These are phyloP conservation scores for Fusarium sp. DNA, from an alignment of 2,329 filamentous ascomycete genomes.

Conservation along the genomic window DNA sequence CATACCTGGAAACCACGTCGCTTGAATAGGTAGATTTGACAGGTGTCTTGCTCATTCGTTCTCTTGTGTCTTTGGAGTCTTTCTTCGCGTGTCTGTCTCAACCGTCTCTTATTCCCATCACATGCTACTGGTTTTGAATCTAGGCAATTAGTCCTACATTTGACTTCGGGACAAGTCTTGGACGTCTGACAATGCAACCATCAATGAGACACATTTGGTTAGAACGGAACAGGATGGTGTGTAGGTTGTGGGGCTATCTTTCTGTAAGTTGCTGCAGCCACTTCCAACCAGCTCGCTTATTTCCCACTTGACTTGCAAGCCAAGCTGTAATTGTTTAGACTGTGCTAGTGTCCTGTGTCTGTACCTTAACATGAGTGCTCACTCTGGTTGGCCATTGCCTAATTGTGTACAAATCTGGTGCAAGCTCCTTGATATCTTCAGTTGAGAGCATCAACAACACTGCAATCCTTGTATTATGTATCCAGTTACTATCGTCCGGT, in stretches of 20 bases:
- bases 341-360: slow-evolving; percentile 4
- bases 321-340: slow-evolving; percentile 23
- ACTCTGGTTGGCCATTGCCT: background rate
- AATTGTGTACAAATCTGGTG: slow-evolving; percentile 11
- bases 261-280: slow-evolving; percentile 37
- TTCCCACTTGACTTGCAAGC: slow-evolving; percentile 28
- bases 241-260: slow-evolving; percentile 21
- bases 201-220: slow-evolving; percentile 30
- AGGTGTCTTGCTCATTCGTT: background rate
- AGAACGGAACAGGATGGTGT: slow-evolving; percentile 26
- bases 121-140: slow-evolving; percentile 19
- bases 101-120: slow-evolving; percentile 17
- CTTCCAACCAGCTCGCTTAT: slow-evolving; percentile 31
- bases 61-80: background rate
- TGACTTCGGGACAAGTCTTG: slow-evolving; percentile 30
- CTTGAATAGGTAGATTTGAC: background rate
- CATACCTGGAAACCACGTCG: background rate
- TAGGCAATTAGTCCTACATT: slow-evolving; percentile 29
- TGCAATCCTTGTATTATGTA: background rate
- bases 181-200: slow-evolving; percentile 41
- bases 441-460: slow-evolving; percentile 2
- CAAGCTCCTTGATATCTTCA: slow-evolving; percentile 34
- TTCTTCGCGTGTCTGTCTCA: background rate
- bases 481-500: slow-evolving; percentile 20
- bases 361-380: slow-evolving; percentile 25